phyloP scores from a whole-genome alignment of 2,329 filamentous ascomycete genomes.

The Sarocladium strictum region DNA sequence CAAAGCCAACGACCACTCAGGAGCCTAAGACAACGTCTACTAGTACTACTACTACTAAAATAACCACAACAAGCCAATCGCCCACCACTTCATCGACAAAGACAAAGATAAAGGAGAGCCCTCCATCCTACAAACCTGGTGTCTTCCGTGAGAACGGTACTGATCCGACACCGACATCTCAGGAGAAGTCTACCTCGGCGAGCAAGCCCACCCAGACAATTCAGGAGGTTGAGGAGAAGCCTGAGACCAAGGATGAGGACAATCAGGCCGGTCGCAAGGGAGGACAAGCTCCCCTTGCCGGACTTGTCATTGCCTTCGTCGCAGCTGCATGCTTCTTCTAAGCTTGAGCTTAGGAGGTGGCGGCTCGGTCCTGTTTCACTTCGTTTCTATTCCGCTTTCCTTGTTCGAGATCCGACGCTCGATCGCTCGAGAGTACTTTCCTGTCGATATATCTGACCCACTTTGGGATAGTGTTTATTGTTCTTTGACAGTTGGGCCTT shows the following conservation, averaged over 20 bases:
- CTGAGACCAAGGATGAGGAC: conserved; percentile 30
- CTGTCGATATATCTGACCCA: conserved; percentile 4
- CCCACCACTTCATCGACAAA: conserved; percentile 13
- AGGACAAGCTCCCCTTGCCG: conserved; percentile 44
- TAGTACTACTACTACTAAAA: conserved; percentile 3
- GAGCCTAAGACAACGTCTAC: conserved; percentile 9
- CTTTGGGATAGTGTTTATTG: conserved; percentile 9
- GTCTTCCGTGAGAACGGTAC: conserved; percentile 50
- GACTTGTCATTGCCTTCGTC: conserved; percentile 50
- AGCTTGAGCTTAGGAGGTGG: conserved; percentile 3
- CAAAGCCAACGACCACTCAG: conserved; percentile 11
- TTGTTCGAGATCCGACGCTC: conserved; percentile 14
- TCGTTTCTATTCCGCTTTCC: not conserved
- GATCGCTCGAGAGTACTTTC: conserved; percentile 14
- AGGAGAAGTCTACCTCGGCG: conserved; percentile 9
- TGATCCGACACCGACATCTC: conserved; percentile 8
- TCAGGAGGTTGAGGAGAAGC: not conserved
- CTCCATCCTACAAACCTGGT: conserved; percentile 34
- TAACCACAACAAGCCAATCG: conserved; percentile 13
- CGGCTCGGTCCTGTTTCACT: not conserved
- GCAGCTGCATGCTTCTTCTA: conserved; percentile 45
- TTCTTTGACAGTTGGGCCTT: not conserved
- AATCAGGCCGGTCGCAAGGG: conserved; percentile 42
- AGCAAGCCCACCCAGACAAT: not conserved
- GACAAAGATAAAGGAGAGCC: conserved; percentile 9